Conservation (phyloP, 2,329 filamentous ascomycete genomes). For the Leptographium galeiforme region DNA sequence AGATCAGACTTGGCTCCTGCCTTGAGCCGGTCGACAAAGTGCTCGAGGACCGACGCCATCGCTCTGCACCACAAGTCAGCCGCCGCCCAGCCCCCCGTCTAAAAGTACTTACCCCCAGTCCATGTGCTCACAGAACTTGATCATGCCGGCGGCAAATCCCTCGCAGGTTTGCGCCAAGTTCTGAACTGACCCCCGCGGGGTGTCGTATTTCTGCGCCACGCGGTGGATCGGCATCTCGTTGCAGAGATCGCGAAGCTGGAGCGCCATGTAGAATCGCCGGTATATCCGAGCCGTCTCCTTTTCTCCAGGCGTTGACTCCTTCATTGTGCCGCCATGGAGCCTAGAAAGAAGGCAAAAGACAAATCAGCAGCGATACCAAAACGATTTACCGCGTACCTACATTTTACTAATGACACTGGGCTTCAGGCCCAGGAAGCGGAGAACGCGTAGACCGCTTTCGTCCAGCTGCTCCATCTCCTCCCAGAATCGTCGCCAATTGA, state of each 20-base stretch:
- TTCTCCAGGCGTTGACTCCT: conserved; percentile 48
- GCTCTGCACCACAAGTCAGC: conserved; percentile 28
- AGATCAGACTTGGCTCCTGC: conserved; percentile 60
- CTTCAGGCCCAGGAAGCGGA: conserved; percentile 55
- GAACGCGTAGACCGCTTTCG: conserved; percentile 56
- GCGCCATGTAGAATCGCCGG: conserved; percentile 58
- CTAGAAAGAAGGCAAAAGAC: conserved; percentile 22
- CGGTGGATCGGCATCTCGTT: conserved; percentile 60
- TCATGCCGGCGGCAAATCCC: conserved; percentile 65
- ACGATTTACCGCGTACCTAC: conserved; percentile 24
- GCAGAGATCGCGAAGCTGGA: conserved; percentile 67
- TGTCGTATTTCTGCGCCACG: conserved; percentile 57
- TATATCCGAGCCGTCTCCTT: conserved; percentile 50
- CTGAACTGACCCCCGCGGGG: conserved; percentile 57
- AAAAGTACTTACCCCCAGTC: conserved; percentile 43
- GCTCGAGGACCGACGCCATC: conserved; percentile 57
- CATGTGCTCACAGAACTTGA: conserved; percentile 70
- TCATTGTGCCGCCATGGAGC: conserved; percentile 52
- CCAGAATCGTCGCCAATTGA: conserved; percentile 63
- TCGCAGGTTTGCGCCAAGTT: conserved; percentile 61
- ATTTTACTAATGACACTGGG: conserved; percentile 53
- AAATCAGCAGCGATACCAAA: no score
- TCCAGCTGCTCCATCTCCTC: conserved; percentile 58
- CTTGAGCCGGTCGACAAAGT: conserved; percentile 61
- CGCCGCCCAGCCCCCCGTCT: not conserved